Evolutionary conservation across 768 basidiomycete species (phyloP), one percentile per base, ranked within the genome.

Genomic region (Agaricus subrufescens): DNA sequence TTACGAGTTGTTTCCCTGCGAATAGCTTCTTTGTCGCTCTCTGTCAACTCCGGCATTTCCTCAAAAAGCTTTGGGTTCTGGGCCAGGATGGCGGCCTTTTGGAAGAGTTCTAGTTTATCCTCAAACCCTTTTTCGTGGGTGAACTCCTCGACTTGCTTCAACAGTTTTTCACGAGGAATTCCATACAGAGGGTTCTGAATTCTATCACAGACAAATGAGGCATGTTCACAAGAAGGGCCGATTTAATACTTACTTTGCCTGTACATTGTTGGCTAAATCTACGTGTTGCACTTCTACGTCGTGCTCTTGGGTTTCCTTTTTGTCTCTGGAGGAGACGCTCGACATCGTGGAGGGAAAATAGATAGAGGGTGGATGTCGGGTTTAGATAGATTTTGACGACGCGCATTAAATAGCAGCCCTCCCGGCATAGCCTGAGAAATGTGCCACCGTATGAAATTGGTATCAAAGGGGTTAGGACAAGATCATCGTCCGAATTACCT

Each of bases 41-140:
- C 72, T 14, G 69, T 70, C 7, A 76, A 63, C 39, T 72, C 71
- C 1, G 68, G 58, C 3, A 75, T 65, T 45, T 55, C 65, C 58
- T 75, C 82, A 56, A 81, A 85, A 55, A 71, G 57, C 63, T 64
- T 65, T 0, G 87, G 84, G 56, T 82, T 80, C 64, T 91, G 89
- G 1, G 90, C 89, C 23, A 91, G 63, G 8, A 91, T 71, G 0
- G 91, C 91, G 19, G 83, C 89, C 70, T 87, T 90, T 63, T 78
- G 72, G 59, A 92, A 77, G 9, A 80, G 60, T 2, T 70, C 47
- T 2, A 72, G 61, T 23, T 78, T 73, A 44, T 82, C 78, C 8
- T 73, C 72, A 52, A 80, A 66, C 5, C 72, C 78, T 46, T 75
- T 69, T 54, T 77, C 76, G 54, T 69, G 72, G 0, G 83, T 80